A percentile compares a stretch with the other conserved stretches of the same genome.
Conservation (phyloP, 2,329 filamentous ascomycete species). For the Juglanconis juglandina region DNA sequence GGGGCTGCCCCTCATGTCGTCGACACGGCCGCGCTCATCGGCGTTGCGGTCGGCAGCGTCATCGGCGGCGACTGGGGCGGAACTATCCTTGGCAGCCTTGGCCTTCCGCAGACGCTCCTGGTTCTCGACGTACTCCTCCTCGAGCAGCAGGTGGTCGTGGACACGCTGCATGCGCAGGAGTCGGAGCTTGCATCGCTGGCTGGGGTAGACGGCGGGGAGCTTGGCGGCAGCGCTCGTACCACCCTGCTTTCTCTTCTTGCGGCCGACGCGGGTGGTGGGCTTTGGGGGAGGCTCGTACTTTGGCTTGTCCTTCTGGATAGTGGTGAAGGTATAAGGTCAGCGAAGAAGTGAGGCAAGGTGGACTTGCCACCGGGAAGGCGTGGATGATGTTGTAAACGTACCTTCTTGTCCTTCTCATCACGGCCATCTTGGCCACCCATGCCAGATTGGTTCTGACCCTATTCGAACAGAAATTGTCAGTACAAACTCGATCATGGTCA, state of each 20-base stretch:
- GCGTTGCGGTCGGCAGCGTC: conserved; percentile 83
- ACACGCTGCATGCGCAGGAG: conserved; percentile 98
- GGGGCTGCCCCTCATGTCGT: conserved; percentile 96
- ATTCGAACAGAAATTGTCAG: conserved; percentile 19
- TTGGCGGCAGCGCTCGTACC: conserved; percentile 94
- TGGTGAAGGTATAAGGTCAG: conserved; percentile 14
- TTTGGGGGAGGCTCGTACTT: conserved; percentile 99
- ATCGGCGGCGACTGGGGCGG: conserved; percentile 62
- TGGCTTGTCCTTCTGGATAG: conserved; percentile 89
- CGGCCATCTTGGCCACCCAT: conserved; percentile 77
- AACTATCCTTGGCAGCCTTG: conserved; percentile 73
- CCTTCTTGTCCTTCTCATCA: conserved; percentile 93
- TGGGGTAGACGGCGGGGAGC: conserved; percentile 89
- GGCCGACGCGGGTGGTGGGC: conserved; percentile 92
- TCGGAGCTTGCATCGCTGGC: conserved; percentile 93
- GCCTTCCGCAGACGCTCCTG: conserved; percentile 93
- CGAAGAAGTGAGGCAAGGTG: conserved; percentile 11
- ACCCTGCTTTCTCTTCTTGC: conserved; percentile 96
- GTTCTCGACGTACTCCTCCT: conserved; percentile 99
- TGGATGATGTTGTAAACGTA: conserved; percentile 32
- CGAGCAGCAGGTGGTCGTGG: conserved; percentile 92
- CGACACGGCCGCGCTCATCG: conserved; percentile 89
- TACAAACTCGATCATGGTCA: background rate
- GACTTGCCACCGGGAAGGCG: too few species aligned
- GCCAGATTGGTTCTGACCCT: conserved; percentile 85